Percentiles rank a stretch among this genome's conserved stretches.
Conservation (phyloP, 1,139 yeast genomes). For the Geotrichum cucujoidarum region DNA sequence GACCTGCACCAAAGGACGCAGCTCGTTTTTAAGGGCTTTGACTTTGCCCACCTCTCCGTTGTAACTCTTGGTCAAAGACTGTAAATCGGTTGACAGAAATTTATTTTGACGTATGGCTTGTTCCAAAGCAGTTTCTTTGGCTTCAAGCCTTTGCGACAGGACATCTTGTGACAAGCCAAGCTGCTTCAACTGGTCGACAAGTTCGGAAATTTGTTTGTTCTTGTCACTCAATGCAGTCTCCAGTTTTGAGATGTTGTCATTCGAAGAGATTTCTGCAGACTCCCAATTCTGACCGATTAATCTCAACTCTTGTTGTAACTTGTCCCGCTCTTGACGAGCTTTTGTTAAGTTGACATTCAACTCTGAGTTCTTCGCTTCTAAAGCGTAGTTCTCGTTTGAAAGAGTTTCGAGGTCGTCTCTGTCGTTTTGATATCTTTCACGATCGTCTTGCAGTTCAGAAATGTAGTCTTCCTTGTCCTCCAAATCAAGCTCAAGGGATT, state of each 20-base stretch:
- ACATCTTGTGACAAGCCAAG: not conserved
- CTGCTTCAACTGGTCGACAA: not conserved
- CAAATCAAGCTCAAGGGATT: constrained; percentile 9
- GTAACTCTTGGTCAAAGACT: constrained; percentile 6
- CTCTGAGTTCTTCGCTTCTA: constrained; percentile 7
- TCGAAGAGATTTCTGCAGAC: no score
- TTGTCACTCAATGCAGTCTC: constrained; percentile 1
- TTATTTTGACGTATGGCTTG: no score
- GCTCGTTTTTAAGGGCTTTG: not conserved
- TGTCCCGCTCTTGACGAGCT: not conserved
- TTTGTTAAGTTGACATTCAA: not conserved
- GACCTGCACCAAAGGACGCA: constrained; percentile 1
- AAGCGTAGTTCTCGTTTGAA: not conserved
- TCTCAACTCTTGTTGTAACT: not conserved
- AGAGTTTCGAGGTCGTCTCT: not conserved
- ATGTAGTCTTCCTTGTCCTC: constrained; percentile 8
- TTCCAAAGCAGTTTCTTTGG: constrained; percentile 1
- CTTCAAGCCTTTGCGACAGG: constrained; percentile 2
- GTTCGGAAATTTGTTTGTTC: not conserved
- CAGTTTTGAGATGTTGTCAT: not conserved
- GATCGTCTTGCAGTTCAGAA: constrained; percentile 4
- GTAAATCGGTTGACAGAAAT: no score
- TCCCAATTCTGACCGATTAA: no score
- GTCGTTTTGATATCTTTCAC: not conserved
- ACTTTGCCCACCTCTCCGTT: constrained; percentile 4